Conservation (phyloP, 2,329 filamentous ascomycete genomes). For the Monilinia polystroma region DNA sequence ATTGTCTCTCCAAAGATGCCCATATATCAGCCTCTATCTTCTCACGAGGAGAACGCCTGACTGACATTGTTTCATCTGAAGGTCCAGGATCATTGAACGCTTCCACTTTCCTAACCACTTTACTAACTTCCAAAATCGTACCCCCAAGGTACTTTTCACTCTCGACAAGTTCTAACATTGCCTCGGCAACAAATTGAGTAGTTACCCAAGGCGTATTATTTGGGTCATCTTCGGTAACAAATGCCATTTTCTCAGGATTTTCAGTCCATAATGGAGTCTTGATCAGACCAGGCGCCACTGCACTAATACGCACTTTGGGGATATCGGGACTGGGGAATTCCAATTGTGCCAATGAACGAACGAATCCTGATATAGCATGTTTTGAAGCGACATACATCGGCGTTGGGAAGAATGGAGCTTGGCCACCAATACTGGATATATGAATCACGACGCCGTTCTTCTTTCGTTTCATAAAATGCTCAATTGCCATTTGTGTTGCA, state of each 20-base stretch:
- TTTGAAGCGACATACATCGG: slow-evolving; percentile 52
- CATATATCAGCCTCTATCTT: slow-evolving; percentile 5
- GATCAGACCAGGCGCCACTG: slow-evolving; percentile 45
- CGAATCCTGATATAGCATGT: slow-evolving; percentile 49
- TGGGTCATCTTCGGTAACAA: slow-evolving; percentile 33
- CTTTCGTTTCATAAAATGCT: slow-evolving; percentile 45
- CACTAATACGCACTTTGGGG: slow-evolving; percentile 44
- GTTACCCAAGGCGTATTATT: slow-evolving; percentile 44
- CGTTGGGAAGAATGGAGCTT: slow-evolving; percentile 42
- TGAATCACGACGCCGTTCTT: slow-evolving; percentile 43
- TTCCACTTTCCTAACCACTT: slow-evolving; percentile 40
- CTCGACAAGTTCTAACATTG: slow-evolving; percentile 46
- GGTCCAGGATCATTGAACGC: slow-evolving; percentile 45
- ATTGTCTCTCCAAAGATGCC: slow-evolving; percentile 17
- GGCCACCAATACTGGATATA: slow-evolving; percentile 50
- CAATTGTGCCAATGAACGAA: slow-evolving; percentile 44
- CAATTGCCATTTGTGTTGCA: slow-evolving; percentile 50
- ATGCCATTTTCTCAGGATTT: slow-evolving; percentile 46
- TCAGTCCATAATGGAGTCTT: slow-evolving; percentile 49
- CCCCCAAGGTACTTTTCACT: slow-evolving; percentile 42
- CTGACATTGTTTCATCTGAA: background rate
- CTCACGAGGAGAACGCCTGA: background rate
- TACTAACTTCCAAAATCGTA: slow-evolving; percentile 46
- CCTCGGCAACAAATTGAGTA: slow-evolving; percentile 45
- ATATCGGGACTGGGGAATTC: slow-evolving; percentile 38